Conservation (phyloP, 345 rosid species). For the Pugionium cornutum region DNA sequence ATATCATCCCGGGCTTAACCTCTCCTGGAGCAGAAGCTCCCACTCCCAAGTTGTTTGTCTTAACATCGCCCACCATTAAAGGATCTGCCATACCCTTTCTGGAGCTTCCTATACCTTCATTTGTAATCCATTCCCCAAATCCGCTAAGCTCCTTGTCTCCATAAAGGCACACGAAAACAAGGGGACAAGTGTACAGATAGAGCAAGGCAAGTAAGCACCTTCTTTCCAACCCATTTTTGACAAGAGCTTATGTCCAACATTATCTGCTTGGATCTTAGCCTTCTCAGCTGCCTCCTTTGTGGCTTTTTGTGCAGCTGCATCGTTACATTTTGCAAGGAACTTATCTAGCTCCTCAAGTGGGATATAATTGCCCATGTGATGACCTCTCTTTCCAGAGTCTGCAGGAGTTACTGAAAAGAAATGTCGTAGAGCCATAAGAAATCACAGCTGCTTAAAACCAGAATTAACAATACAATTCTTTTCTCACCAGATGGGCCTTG, state of each 20-base stretch:
- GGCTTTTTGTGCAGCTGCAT: slow-evolving; percentile 65
- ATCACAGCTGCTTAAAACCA: slow-evolving; percentile 21
- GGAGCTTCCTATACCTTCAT: slow-evolving; percentile 97
- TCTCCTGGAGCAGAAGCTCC: slow-evolving; percentile 96
- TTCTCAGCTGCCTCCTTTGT: slow-evolving; percentile 71
- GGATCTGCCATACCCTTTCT: slow-evolving; percentile 93
- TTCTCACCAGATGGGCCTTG: slow-evolving; percentile 50
- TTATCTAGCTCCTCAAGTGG: slow-evolving; percentile 91
- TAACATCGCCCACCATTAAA: slow-evolving; percentile 80
- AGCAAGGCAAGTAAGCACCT: slow-evolving; percentile 51
- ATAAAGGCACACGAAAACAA: slow-evolving; percentile 38
- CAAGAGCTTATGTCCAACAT: slow-evolving; percentile 91
- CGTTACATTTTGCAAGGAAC: slow-evolving; percentile 81
- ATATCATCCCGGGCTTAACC: slow-evolving; percentile 86
- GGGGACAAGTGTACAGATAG: slow-evolving; percentile 34
- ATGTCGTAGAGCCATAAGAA: slow-evolving; percentile 14
- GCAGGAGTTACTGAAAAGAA: slow-evolving; percentile 38
- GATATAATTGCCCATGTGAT: slow-evolving; percentile 99
- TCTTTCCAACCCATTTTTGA: slow-evolving; percentile 99
- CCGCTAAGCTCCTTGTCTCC: slow-evolving; percentile 37
- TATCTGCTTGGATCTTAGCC: slow-evolving; percentile 90
- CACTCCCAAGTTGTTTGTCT: slow-evolving; percentile 87
- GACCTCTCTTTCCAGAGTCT: slow-evolving; percentile 68
- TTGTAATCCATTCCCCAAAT: slow-evolving; percentile 53
- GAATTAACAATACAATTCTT: slow-evolving; percentile 21